phyloP scores from a whole-genome alignment of 2,329 filamentous ascomycete species.

The Hypoxylon sp. region DNA sequence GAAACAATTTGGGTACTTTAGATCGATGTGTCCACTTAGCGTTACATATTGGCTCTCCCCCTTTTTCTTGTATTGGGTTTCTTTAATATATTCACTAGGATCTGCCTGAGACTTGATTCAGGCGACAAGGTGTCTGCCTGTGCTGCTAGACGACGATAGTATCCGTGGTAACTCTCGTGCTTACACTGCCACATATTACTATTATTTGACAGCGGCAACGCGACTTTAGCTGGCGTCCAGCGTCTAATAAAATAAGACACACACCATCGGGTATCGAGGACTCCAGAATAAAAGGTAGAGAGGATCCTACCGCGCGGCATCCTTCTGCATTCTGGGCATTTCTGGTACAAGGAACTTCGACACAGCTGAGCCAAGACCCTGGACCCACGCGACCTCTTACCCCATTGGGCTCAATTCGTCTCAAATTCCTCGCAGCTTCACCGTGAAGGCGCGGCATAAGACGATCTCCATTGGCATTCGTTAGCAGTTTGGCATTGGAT shows the following conservation, averaged over 20 bases:
- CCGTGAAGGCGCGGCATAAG: constrained; percentile 46
- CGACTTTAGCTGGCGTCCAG: background rate
- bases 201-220: constrained; percentile 25
- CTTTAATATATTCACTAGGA: constrained; percentile 8
- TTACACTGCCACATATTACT: constrained; percentile 28
- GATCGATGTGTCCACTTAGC: constrained; percentile 19
- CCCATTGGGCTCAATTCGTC: constrained; percentile 43
- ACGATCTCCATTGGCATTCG: constrained; percentile 43
- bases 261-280: constrained; percentile 7
- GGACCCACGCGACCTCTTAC: constrained; percentile 49
- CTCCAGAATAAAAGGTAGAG: constrained; percentile 15
- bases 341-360: constrained; percentile 19
- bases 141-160: background rate
- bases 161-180: background rate
- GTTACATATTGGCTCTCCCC: constrained; percentile 22
- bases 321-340: constrained; percentile 15
- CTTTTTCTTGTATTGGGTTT: constrained; percentile 2
- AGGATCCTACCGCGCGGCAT: constrained; percentile 35
- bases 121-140: constrained; percentile 5
- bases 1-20: constrained; percentile 22
- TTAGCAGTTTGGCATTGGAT: constrained; percentile 31
- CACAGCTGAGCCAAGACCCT: constrained; percentile 35
- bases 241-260: constrained; percentile 4
- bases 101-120: constrained; percentile 16
- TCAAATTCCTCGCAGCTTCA: constrained; percentile 34